Evolutionary conservation across 768 basidiomycete species (phyloP), one percentile per base, ranked within the genome.

Genomic region (Rhodotorula taiwanensis): DNA sequence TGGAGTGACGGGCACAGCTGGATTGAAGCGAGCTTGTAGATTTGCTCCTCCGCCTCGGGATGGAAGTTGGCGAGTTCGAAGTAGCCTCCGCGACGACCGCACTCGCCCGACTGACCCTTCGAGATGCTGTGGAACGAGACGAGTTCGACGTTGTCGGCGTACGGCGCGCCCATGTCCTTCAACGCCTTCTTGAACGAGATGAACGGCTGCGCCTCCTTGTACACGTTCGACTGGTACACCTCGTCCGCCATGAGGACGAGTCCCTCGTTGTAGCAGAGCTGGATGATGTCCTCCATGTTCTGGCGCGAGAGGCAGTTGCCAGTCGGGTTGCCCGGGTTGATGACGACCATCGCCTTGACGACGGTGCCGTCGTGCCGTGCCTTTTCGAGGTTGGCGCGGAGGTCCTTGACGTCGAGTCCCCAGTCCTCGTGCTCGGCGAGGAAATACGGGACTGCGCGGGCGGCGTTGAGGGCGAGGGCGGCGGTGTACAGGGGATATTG

Each of bases 401-500:
- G 83, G 54, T 84, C 82, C 15, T 77, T 73, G 44, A 84, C 79
- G 51, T 86, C 85, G 23, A 92, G 89, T 11, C 86, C 83, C 94
- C 94, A 99, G 27, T 77, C 87, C 4, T 82, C 77, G 2, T 81
- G 72, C 76, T 95, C 93, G 69, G 90, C 84, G 25, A 98, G 86
- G 76, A 88, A 83, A 77, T 98, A 99, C 0, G 91, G 89, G 45
- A 97, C 78, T 0, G 88, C 79, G 9, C 81, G 78, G n/a, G 92
- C 93, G 49, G 81, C 80, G 75, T 83, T 83, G 72, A 91, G 86
- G 2, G 94, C 88, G 53, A 99, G 84, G 2, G 92, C 84, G 36
- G 94, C 94, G 42, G 93, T 97, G 77, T 99, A 99, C 16, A 99
- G 81, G 2, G 94, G 94, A 75, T 99, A 98, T 78, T 99, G 94